These are phyloP conservation scores for Pseudocercospora eumusae DNA, from an alignment of 2,329 filamentous ascomycete species.

Conservation along the genomic window DNA sequence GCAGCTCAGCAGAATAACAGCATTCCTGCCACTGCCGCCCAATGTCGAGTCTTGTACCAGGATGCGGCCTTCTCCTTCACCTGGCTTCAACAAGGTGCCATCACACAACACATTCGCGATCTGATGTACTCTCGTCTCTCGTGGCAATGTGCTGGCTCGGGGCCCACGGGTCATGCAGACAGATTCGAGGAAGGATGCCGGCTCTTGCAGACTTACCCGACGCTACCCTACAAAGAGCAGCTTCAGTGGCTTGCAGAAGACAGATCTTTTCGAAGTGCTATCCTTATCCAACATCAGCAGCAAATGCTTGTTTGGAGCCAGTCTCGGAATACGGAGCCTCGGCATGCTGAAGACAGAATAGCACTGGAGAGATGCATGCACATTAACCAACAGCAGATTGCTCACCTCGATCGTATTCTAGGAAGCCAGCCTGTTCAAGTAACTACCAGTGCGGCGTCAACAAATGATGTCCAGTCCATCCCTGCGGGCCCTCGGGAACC, in stretches of 20 bases:
- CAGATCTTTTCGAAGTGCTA: neutral
- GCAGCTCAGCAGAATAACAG: neutral
- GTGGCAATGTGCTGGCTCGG: slow-evolving; percentile 39
- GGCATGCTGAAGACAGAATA: neutral
- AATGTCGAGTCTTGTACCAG: neutral
- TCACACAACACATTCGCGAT: neutral
- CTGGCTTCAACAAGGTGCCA: neutral
- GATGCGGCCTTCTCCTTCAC: neutral
- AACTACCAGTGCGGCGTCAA: neutral
- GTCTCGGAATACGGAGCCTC: neutral
- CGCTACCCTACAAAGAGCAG: neutral
- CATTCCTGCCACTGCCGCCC: neutral
- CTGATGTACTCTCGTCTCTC: neutral
- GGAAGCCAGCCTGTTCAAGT: neutral
- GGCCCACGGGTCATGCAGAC: slow-evolving; percentile 35
- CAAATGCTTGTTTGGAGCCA: neutral
- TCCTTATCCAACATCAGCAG: neutral
- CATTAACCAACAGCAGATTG: slow-evolving; percentile 9
- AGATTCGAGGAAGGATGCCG: slow-evolving; percentile 6
- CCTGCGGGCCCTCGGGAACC: neutral
- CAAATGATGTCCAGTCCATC: neutral
- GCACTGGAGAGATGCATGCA: neutral
- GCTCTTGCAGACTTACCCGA: neutral
- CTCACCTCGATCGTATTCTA: slow-evolving; percentile 1
- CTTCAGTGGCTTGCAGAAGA: neutral